These are phyloP conservation scores for Pseudogymnoascus sp. DNA, from an alignment of 2,329 filamentous ascomycete genomes.

Conservation along the genomic window DNA sequence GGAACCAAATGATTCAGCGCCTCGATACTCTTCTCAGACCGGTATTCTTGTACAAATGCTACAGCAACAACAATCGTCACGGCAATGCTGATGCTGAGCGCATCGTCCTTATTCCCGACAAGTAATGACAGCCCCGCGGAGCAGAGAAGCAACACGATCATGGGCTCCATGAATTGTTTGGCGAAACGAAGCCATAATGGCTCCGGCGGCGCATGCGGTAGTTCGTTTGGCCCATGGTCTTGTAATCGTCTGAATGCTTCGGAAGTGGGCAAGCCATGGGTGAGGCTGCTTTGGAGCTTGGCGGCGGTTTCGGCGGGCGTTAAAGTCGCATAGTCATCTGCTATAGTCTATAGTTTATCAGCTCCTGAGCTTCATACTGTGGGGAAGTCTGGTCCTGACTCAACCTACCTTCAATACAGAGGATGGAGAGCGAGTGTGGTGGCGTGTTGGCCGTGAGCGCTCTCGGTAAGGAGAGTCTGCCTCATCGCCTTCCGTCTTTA, in stretches of 20 bases:
- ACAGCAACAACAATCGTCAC: slow-evolving; percentile 96
- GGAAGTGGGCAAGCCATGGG: slow-evolving; percentile 67
- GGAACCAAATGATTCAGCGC: slow-evolving; percentile 89
- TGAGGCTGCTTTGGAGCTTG: slow-evolving; percentile 72
- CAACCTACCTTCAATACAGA: slow-evolving; percentile 25
- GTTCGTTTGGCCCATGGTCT: slow-evolving; percentile 83
- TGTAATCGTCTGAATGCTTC: slow-evolving; percentile 74
- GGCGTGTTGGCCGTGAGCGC: slow-evolving; percentile 20
- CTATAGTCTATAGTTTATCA: slow-evolving; percentile 28
- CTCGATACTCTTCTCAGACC: slow-evolving; percentile 95
- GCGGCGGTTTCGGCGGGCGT: slow-evolving; percentile 70
- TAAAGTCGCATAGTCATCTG: slow-evolving; percentile 57
- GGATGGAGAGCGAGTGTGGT: slow-evolving; percentile 25
- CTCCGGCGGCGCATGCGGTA: slow-evolving; percentile 87
- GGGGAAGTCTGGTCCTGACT: not conserved
- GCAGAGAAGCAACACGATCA: slow-evolving; percentile 83
- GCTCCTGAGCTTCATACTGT: not conserved
- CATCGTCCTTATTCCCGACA: slow-evolving; percentile 90
- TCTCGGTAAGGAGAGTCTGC: slow-evolving; percentile 19
- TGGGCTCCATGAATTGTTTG: slow-evolving; percentile 92
- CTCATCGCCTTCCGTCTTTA: slow-evolving; percentile 19
- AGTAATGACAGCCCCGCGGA: slow-evolving; percentile 83
- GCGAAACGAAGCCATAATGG: slow-evolving; percentile 91
- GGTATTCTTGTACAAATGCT: slow-evolving; percentile 94
- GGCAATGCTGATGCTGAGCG: slow-evolving; percentile 87